Conservation (phyloP, 176 grass and related monocot species). For the Thalia dealbata region DNA sequence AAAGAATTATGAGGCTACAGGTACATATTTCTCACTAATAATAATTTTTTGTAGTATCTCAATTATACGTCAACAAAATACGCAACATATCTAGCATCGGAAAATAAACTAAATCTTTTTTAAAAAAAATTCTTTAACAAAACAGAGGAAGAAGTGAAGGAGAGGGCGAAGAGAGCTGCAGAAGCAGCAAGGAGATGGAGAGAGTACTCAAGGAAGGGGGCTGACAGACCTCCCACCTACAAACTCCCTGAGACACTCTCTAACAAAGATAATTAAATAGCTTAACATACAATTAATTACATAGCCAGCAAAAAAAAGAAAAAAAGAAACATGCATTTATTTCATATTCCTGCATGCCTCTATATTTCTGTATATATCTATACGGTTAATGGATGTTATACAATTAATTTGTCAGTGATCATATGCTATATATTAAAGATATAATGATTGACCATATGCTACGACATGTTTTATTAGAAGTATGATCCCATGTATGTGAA, state of each 20-base stretch:
- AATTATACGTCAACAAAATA: no score
- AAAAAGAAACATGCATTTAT: no score
- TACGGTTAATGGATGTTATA: constrained; percentile 20
- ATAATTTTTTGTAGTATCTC: no score
- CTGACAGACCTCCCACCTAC: constrained; percentile 33
- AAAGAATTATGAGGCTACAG: constrained; percentile 31
- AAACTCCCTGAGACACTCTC: constrained; percentile 69
- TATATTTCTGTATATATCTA: neutral
- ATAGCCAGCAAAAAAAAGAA: no score
- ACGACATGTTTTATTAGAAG: no score
- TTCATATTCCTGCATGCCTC: neutral
- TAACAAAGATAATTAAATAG: constrained; percentile 44
- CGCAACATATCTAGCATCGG: no score
- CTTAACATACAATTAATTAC: no score
- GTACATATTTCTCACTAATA: constrained; percentile 12
- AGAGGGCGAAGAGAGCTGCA: constrained; percentile 61
- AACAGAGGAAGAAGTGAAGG: constrained; percentile 51
- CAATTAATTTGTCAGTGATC: neutral
- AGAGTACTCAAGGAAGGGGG: constrained; percentile 72
- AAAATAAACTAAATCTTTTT: no score
- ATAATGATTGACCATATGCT: no score
- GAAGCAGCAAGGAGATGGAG: constrained; percentile 67
- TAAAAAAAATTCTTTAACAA: no score
- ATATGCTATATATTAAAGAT: no score
- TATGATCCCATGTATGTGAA: no score